Base-by-base conservation (phyloP, 495 filamentous ascomycete genomes). In the Tuber borchii region DNA sequence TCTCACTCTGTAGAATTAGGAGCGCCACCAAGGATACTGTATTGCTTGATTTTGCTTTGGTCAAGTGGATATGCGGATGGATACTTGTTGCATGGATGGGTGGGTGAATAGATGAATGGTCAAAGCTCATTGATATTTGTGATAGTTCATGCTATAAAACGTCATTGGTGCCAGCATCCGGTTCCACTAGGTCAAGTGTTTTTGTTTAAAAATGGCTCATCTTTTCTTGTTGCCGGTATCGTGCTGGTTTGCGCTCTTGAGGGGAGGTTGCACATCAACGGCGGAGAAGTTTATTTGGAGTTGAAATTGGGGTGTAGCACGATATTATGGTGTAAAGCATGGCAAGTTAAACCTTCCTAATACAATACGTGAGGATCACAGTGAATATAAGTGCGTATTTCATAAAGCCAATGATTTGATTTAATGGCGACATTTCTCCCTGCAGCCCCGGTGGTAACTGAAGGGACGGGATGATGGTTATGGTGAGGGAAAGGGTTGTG, bases 141-240 rank as follows among this genome's bases (percentile, higher is more conserved):
- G 56, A 34, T 65, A 34, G 56, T 65, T 34, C 56, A 65, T 31
- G 56, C 56, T 65, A 2, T 26, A 31, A 61, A 31, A 65, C 56
- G 56, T 65, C 56, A 65, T 65, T 34, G 26, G 56, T 8, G 56
- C 56, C 26, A 65, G 26, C 56, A 65, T 34, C 56, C 56, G 56
- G 56, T 65, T 26, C 56, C 26, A 6, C 14, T 1, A 34, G 56
- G 26, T 65, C 56, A 65, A 65, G 56, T 65, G 56, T 14, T 12
- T 65, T 17, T 34, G 26, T 65, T 65, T 65, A 34, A 65, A 65
- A 65, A 65, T 65, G 56, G 56, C 56, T 65, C 56, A 65, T 65
- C 12, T 34, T 65, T 31, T 65, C 31, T 65, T 31, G 56, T 14
- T 17, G 12, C 26, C 56, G n/a, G 56, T 31, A 14, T 65, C n/a